Conservation (phyloP, 495 filamentous ascomycete species). For the Penicillium fimorum region DNA sequence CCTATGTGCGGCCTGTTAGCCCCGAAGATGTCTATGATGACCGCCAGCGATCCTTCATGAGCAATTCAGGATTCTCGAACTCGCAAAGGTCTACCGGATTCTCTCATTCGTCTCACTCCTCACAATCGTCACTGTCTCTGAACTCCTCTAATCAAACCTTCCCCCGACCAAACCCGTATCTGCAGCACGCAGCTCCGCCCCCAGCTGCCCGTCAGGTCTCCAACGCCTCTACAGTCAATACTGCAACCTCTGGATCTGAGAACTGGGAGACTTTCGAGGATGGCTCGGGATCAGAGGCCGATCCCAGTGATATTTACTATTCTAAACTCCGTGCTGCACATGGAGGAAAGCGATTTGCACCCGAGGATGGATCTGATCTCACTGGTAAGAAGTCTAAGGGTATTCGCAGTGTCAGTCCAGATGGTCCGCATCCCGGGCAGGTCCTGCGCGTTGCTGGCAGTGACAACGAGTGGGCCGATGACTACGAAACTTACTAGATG, state of each 20-base stretch:
- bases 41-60: slow-evolving; percentile 51
- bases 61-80: slow-evolving; percentile 44
- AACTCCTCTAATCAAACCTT: slow-evolving; percentile 39
- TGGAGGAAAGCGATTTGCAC: slow-evolving; percentile 57
- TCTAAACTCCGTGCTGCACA: slow-evolving; percentile 68
- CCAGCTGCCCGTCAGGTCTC: slow-evolving; percentile 67
- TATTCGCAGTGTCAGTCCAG: slow-evolving; percentile 49
- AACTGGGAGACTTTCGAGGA: slow-evolving; percentile 96
- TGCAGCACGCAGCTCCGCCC: slow-evolving; percentile 46
- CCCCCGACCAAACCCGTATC: slow-evolving; percentile 42
- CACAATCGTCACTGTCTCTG: slow-evolving; percentile 38
- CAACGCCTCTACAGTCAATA: slow-evolving; percentile 61
- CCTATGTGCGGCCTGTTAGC: slow-evolving; percentile 69
- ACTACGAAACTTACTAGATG: slow-evolving; percentile 45
- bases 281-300: slow-evolving; percentile 68
- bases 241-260: slow-evolving; percentile 73
- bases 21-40: slow-evolving; percentile 89
- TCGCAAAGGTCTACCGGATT: slow-evolving; percentile 41
- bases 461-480: slow-evolving; percentile 52
- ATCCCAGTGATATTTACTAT: slow-evolving; percentile 73
- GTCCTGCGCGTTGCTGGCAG: slow-evolving; percentile 46
- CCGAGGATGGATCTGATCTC: slow-evolving; percentile 53
- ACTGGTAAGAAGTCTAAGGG: slow-evolving; percentile 54
- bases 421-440: slow-evolving; percentile 39
- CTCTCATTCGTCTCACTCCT: slow-evolving; percentile 43